Base-by-base conservation (phyloP, 345 rosid genomes). In the Citropsis articulata region DNA sequence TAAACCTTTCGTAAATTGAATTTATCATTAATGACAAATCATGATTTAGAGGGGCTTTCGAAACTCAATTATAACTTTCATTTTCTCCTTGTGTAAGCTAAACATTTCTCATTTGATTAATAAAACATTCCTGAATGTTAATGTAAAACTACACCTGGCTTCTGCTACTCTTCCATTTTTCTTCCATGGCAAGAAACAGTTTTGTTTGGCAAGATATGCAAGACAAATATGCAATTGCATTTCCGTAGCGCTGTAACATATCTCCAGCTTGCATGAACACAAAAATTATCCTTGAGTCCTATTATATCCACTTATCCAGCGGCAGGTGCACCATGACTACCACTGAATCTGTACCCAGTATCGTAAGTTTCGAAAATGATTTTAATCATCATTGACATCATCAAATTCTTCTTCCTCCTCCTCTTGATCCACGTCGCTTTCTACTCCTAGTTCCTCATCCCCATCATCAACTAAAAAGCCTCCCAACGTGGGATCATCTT, bases 381-480 rank as follows among this genome's bases (percentile, higher is more conserved):
- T 30, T 60, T 24, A 56, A 12, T 75, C 80, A 24, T 83, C 83
- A 19, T 63, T 80, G 2, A 71, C 78, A 7, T 75, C 82, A 33
- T 50, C 78, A 36, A 48, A 45, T 63, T 63, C 82, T 66, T 82
- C 90, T 12, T 80, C 85, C 13, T 81, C 84, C 38, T 77, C 85
- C 59, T 84, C 84, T 75, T 64, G 25, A 50, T 80, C 85, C 0
- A 7, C 57, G 21, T 83, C 71, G 1, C 38, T 69, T 76, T 85
- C 86, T 7, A 70, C 86, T 74, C 22, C 77, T 79, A 77, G 5
- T 66, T 84, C 81, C 1, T 33, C 84, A 59, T 88, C 84, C 40
- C 86, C 87, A 67, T 90, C 94, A 31, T 77, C 81, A 76, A 89
- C 90, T 85, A 94, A 90, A 83, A 91, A 92, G 57, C 93, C 97